A percentile compares a stretch with the other conserved stretches of the same genome.
Evolutionary conservation across 106 monocot genomes (phyloP).

Genomic region (Platanthera guangdongensis): DNA sequence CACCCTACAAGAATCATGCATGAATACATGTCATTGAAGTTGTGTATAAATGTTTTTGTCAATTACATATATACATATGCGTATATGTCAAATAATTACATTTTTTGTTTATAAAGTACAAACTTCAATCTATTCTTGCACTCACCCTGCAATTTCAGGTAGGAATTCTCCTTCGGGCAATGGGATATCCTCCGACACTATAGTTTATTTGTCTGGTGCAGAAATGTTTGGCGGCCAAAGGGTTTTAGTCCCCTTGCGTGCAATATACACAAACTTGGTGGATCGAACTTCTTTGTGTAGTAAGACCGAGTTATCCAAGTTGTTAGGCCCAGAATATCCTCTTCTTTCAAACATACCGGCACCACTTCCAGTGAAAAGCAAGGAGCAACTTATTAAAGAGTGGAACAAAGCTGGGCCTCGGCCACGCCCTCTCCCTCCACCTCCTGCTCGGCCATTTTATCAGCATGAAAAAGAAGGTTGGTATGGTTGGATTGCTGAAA

Average conservation of each 20-base stretch:
- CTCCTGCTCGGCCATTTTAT: conserved; percentile 70
- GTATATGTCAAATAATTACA: background rate
- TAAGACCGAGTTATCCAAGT: conserved; percentile 41
- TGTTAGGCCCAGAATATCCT: conserved; percentile 59
- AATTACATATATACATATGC: background rate
- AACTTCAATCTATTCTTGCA: background rate
- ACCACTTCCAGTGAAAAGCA: conserved; percentile 41
- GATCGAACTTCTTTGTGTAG: conserved; percentile 70
- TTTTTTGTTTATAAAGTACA: background rate
- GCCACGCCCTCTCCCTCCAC: conserved; percentile 78
- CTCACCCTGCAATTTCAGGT: conserved; percentile 34
- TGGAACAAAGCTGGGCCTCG: conserved; percentile 81
- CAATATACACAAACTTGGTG: conserved; percentile 58
- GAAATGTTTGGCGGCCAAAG: conserved; percentile 87
- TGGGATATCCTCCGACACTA: conserved; percentile 73
- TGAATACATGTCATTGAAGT: background rate
- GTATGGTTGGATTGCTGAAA: conserved; percentile 82
- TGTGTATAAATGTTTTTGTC: background rate
- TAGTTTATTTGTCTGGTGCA: conserved; percentile 76
- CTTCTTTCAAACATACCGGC: conserved; percentile 30
- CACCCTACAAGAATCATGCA: too few species aligned
- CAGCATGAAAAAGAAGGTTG: conserved; percentile 82
- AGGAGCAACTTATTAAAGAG: conserved; percentile 51
- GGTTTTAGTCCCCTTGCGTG: conserved; percentile 62
- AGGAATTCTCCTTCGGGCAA: conserved; percentile 68